phyloP scores from a whole-genome alignment of 1,284 basidiomycete species.

The Austroboletus niveus region DNA sequence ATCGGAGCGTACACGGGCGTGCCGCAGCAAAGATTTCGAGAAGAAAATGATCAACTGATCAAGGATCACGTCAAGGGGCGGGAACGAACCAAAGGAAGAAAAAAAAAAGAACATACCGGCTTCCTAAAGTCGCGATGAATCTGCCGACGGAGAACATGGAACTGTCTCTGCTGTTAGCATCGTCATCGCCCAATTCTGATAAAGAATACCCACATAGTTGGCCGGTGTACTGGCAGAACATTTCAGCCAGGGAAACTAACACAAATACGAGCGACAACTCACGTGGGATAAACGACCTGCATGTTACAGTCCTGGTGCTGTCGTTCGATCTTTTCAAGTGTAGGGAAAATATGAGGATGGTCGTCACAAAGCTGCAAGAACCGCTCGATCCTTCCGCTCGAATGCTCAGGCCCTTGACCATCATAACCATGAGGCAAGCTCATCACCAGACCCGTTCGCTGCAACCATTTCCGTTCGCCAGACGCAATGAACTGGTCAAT shows the following conservation, averaged over 20 bases:
- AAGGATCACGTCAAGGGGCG: conserved; percentile 2
- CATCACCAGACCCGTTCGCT: conserved; percentile 91
- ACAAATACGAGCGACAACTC: conserved; percentile 33
- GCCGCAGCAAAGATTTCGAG: conserved; percentile 93
- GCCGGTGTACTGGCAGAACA: conserved; percentile 66
- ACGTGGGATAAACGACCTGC: conserved; percentile 97
- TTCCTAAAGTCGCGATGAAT: conserved; percentile 97
- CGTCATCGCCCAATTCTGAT: not conserved
- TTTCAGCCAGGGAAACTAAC: conserved; percentile 11
- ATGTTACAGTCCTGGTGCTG: conserved; percentile 99
- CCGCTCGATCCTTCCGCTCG: conserved; percentile 92
- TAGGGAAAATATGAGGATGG: conserved; percentile 91
- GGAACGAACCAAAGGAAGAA: not conserved
- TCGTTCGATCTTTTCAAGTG: conserved; percentile 85
- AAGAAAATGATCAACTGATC: conserved; percentile 87
- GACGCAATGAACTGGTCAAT: conserved; percentile 99
- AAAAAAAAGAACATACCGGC: conserved; percentile 52
- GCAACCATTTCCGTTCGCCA: conserved; percentile 98
- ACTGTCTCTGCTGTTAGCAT: conserved; percentile 41
- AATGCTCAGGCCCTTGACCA: conserved; percentile 99
- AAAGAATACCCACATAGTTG: conserved; percentile 65
- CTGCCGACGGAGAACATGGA: conserved; percentile 94
- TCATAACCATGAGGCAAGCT: conserved; percentile 97
- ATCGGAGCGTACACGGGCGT: conserved; percentile 86
- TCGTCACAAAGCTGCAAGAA: conserved; percentile 99